Base-by-base conservation (phyloP, 768 basidiomycete species). In the Lentinula sp. region DNA sequence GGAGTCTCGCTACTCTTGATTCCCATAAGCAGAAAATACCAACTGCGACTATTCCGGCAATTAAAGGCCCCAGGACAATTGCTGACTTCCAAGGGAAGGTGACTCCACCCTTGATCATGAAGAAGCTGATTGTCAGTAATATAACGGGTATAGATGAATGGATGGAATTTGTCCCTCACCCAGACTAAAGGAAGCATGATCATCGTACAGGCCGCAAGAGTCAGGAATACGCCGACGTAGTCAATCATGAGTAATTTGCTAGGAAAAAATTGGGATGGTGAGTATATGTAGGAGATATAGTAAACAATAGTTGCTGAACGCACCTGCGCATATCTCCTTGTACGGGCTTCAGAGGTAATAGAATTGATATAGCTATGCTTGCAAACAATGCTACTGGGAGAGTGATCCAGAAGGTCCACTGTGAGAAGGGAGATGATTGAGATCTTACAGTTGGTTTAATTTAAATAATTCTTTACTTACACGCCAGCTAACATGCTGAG, bases 391-490 rank as follows among this genome's bases (percentile, higher is more conserved):
- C 83, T 2, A 87, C 67, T 0, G 88, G 88, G 1, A 90, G 76
- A 20, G 82, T 86, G 51, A 90, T 77, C 84, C 87, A 90, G 70
- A 88, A 88, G 66, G 86, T 87, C 88, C 88, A 90, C 83, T 86
- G 41, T 39, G 7, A 10, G 16, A 55, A 6, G 28, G 28, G 28
- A 28, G 28, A 28, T 28, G 28, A 28, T 28, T 28, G 28, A 28
- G 28, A 28, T 28, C 28, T 28, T 28, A 28, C 28, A 28, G 28
- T 28, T 3, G 28, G 28, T 28, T 28, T 28, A 28, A 28, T 28
- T 28, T 3, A 28, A 28, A 28, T 28, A 28, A 28, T 3, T 28
- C 28, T 28, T 28, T 45, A 28, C 80, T 42, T 68, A 85, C 85
- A 62, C 81, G 74, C 88, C 87, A 89, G 53, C 79, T 79, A 3